Evolutionary conservation across 2,329 filamentous ascomycete species (phyloP), one percentile per base, ranked within the genome.

Genomic region (Sclerotinia trifoliorum): DNA sequence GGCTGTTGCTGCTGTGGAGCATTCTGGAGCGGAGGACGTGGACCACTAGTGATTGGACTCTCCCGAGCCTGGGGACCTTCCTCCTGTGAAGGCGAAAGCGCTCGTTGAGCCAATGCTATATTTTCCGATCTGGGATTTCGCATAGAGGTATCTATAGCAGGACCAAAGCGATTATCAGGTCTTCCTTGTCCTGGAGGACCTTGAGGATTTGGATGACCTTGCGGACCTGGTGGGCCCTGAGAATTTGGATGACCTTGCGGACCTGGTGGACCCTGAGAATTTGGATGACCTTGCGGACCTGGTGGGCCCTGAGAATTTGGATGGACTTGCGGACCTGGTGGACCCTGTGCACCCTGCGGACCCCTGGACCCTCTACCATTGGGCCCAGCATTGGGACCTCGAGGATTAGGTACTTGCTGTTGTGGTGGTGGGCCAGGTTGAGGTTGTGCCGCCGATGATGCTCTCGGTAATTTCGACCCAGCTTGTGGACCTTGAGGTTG

Each of bases 391-490:
- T 49, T 57, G 2, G 64, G 64, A 32, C 71, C 73, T 64, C 75
- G 71, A 55, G 86, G 83, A 62, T 84, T 83, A 49, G 88, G 87
- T 61, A 85, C 83, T 78, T 89, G 88, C 56, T 87, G 86, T 65
- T 86, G 84, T 32, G 88, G 88, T 62, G 88, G 88, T 51, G 88
- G 88, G 17, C 88, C 88, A 55, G 84, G 81, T 5, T 88, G 84
- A 56, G 84, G 83, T 76, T 87, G 86, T 65, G 84, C 82, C 75
- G 84, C 80, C 56, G 86, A 86, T 49, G 86, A 86, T 49, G 84
- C 85, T 69, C 85, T 82, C 51, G 88, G 88, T 70, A 89, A 79
- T 70, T 87, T 82, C 56, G 88, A 89, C 44, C 82, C 82, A 68
- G 66, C 68, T 52, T 71, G 70, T 32, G 73, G 85, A 2, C 83